Evolutionary conservation across 306 rosid genomes (phyloP).

Genomic region (Cicer bijugum): DNA sequence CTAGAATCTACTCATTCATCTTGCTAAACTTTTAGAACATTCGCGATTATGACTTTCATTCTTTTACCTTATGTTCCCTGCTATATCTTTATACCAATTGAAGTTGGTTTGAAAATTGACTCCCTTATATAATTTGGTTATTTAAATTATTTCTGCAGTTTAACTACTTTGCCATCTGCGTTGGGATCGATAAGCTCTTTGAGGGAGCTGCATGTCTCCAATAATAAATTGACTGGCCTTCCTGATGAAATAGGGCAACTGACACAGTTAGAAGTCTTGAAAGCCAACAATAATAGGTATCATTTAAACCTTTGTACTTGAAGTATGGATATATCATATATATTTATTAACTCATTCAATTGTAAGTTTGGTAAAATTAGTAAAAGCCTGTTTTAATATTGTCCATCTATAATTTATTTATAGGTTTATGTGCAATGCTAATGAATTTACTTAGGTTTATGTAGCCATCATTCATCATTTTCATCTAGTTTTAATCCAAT

Average conservation of each 20-base stretch:
- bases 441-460: too few relatives aligned
- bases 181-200: conserved; percentile 71
- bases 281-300: conserved; percentile 78
- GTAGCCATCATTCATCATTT: conserved; percentile 18
- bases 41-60: conserved; percentile 16
- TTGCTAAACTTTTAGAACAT: conserved; percentile 7
- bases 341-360: conserved; percentile 24
- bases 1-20: conserved; percentile 10
- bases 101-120: conserved; percentile 17
- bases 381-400: background rate
- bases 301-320: conserved; percentile 9
- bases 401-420: conserved; percentile 14
- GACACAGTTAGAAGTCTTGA: conserved; percentile 71
- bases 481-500: conserved; percentile 5
- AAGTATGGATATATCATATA: background rate
- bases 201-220: conserved; percentile 68
- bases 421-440: background rate
- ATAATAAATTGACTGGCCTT: conserved; percentile 70
- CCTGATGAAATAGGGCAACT: conserved; percentile 72
- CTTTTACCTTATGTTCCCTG: conserved; percentile 1
- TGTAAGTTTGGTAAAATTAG: conserved; percentile 13
- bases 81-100: conserved; percentile 11
- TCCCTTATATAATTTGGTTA: background rate
- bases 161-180: conserved; percentile 66
- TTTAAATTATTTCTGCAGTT: conserved; percentile 56